phyloP scores from a whole-genome alignment of 176 grass and related monocot species.

The Aegilops sharonensis region DNA sequence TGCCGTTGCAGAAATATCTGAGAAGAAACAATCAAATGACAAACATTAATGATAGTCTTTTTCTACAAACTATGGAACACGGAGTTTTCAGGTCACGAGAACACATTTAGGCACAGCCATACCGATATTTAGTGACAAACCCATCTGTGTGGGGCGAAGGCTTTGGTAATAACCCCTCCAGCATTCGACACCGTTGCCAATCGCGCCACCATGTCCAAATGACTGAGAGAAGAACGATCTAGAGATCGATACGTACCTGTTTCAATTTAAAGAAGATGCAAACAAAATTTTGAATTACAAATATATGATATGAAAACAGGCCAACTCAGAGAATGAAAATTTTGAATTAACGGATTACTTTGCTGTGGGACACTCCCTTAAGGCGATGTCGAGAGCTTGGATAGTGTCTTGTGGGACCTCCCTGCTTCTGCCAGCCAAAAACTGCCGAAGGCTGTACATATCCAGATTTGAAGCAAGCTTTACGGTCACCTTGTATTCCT shows the following conservation, averaged over 20 bases:
- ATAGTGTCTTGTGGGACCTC: slow-evolving; percentile 66
- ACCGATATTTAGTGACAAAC: slow-evolving; percentile 73
- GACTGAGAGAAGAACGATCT: slow-evolving; percentile 72
- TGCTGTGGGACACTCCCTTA: slow-evolving; percentile 42
- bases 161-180: slow-evolving; percentile 90
- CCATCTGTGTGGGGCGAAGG: slow-evolving; percentile 80
- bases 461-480: slow-evolving; percentile 43
- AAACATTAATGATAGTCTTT: neutral
- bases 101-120: neutral
- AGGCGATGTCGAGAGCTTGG: slow-evolving; percentile 73
- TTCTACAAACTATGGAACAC: neutral
- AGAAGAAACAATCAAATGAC: neutral
- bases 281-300: neutral
- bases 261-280: neutral
- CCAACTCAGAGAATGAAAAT: neutral
- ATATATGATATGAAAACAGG: neutral
- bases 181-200: slow-evolving; percentile 63
- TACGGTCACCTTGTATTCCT: slow-evolving; percentile 53
- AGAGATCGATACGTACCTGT: slow-evolving; percentile 53
- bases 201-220: slow-evolving; percentile 29
- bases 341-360: slow-evolving; percentile 24
- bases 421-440: slow-evolving; percentile 38
- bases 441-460: slow-evolving; percentile 46
- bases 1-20: slow-evolving; percentile 77
- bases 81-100: neutral